A percentile compares a stretch with the other conserved stretches of the same genome.
phyloP scores from a whole-genome alignment of 306 rosid species.

The Boehmeria nivea region DNA sequence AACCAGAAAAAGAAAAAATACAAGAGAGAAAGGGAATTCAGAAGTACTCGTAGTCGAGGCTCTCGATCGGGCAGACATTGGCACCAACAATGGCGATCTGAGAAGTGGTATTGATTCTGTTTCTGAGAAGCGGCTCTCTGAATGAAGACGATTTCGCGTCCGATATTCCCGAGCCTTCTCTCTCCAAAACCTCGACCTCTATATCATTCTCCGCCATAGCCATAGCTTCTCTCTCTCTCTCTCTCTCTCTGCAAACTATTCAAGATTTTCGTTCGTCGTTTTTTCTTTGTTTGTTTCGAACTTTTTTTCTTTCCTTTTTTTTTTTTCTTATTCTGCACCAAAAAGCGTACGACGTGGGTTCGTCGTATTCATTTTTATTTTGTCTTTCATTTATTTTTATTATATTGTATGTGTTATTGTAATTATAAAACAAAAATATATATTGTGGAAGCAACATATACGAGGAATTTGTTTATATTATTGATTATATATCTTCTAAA shows the following conservation, averaged over 20 bases:
- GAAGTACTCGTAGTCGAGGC: slow-evolving; percentile 70
- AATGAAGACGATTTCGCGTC: slow-evolving; percentile 11
- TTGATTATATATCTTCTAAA: background rate
- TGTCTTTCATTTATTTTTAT: too few species aligned
- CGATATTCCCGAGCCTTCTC: slow-evolving; percentile 5
- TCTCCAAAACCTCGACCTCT: slow-evolving; percentile 18
- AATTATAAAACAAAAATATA: too few species aligned
- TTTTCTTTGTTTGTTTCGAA: too few species aligned
- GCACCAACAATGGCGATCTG: slow-evolving; percentile 70
- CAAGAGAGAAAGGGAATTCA: background rate
- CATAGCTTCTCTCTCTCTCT: slow-evolving; percentile 3
- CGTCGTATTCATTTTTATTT: too few species aligned
- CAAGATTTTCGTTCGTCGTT: too few species aligned
- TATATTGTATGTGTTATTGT: too few species aligned
- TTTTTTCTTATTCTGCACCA: too few species aligned
- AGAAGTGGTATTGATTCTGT: slow-evolving; percentile 54
- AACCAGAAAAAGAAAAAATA: background rate
- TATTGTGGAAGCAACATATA: too few species aligned
- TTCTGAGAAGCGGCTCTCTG: slow-evolving; percentile 44
- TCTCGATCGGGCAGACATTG: slow-evolving; percentile 59
- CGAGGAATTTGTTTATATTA: too few species aligned
- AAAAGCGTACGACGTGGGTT: too few species aligned
- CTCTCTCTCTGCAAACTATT: too few species aligned
- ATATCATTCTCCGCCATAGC: background rate
- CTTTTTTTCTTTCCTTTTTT: too few species aligned